phyloP scores from a whole-genome alignment of 176 grass and related monocot genomes.

The Hordeum marinum region DNA sequence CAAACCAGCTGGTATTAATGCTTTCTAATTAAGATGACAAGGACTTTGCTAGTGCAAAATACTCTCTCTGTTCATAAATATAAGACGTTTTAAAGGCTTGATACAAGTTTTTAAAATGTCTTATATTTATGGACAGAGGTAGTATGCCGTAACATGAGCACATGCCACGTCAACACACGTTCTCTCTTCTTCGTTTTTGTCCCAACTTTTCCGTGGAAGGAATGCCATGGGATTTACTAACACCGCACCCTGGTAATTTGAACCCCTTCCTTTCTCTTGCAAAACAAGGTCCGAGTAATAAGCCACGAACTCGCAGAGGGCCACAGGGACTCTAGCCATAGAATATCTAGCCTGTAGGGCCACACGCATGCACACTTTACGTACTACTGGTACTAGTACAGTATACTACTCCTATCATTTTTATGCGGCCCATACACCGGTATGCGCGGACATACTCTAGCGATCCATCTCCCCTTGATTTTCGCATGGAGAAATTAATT shows the following conservation, averaged over 20 bases:
- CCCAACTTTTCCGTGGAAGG: not conserved
- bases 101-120: too few species aligned
- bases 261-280: not conserved
- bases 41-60: not conserved
- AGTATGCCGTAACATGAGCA: not conserved
- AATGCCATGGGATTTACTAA: not conserved
- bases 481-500: not conserved
- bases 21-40: not conserved
- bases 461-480: not conserved
- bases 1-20: not conserved
- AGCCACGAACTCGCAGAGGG: not conserved
- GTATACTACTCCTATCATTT: too few species aligned
- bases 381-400: too few species aligned
- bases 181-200: not conserved
- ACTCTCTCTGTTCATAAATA: too few species aligned
- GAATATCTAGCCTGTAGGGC: not conserved
- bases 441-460: not conserved
- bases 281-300: not conserved
- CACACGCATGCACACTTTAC: slow-evolving; percentile 18
- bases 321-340: not conserved
- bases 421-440: slow-evolving; percentile 1
- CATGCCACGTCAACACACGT: not conserved
- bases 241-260: not conserved
- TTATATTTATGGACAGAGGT: too few species aligned
- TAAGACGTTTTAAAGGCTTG: too few species aligned